These are phyloP conservation scores for Neurospora sp. DNA, from an alignment of 495 filamentous ascomycete species.

Conservation along the genomic window DNA sequence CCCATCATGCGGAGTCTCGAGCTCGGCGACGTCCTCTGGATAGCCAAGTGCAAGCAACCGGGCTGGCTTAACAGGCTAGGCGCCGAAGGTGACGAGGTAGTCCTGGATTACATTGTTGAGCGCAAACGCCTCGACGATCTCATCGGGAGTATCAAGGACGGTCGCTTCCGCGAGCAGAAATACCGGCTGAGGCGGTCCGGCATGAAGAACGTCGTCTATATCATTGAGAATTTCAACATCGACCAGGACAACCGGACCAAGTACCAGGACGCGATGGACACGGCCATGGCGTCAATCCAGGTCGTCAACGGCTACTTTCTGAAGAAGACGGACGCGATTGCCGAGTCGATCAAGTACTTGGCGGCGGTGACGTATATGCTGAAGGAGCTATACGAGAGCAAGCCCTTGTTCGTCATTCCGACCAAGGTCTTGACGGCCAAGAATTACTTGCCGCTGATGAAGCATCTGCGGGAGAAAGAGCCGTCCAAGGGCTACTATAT, in stretches of 20 bases:
- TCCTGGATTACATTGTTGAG: conserved; percentile 76
- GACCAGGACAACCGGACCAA: conserved; percentile 34
- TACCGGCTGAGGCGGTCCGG: conserved; percentile 65
- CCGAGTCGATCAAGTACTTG: conserved; percentile 73
- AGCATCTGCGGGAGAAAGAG: conserved; percentile 39
- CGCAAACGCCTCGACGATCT: conserved; percentile 78
- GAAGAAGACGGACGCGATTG: conserved; percentile 64
- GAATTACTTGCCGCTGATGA: conserved; percentile 60
- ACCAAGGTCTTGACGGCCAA: conserved; percentile 53
- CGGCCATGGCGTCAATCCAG: conserved; percentile 70
- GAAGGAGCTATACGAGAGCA: conserved; percentile 51
- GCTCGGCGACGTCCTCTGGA: conserved; percentile 73
- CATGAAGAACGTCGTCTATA: conserved; percentile 65
- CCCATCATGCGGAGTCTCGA: conserved; percentile 58
- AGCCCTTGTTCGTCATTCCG: conserved; percentile 50
- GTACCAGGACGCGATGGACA: conserved; percentile 57
- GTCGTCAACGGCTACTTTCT: conserved; percentile 77
- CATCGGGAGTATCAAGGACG: conserved; percentile 69
- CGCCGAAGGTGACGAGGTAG: conserved; percentile 64
- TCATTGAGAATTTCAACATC: conserved; percentile 65
- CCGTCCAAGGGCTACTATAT: conserved; percentile 49
- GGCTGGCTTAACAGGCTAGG: conserved; percentile 39
- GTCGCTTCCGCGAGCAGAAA: conserved; percentile 79
- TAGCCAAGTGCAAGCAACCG: conserved; percentile 58
- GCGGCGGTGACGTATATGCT: conserved; percentile 64